These are phyloP conservation scores for Trichosporon coremiiforme DNA, from an alignment of 1,284 basidiomycete species.

Conservation along the genomic window DNA sequence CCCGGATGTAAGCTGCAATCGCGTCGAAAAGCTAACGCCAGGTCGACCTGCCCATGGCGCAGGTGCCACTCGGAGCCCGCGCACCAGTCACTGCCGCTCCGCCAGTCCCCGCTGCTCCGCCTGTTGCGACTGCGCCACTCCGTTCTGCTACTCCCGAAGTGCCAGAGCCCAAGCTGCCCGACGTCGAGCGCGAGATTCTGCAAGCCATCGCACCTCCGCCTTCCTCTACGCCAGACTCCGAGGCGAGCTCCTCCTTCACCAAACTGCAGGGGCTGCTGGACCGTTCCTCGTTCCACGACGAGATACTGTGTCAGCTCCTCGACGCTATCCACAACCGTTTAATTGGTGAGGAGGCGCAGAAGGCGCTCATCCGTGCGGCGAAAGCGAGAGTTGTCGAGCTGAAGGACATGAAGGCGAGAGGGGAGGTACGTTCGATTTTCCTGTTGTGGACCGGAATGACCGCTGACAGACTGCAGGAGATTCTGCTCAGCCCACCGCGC, in stretches of 20 bases:
- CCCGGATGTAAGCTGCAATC: neutral
- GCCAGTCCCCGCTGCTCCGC: neutral
- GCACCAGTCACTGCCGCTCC: neutral
- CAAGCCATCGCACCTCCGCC: neutral
- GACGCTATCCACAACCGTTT: constrained; percentile 50
- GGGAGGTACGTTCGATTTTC: constrained; percentile 28
- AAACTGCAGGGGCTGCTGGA: constrained; percentile 47
- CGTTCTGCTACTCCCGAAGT: neutral
- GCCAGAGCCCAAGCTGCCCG: neutral
- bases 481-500: neutral
- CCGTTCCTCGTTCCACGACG: constrained; percentile 53
- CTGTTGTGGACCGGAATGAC: too few species aligned
- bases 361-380: constrained; percentile 51
- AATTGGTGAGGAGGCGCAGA: constrained; percentile 53
- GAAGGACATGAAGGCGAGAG: constrained; percentile 39
- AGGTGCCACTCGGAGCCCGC: neutral
- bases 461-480: neutral
- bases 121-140: neutral
- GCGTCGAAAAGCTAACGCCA: neutral
- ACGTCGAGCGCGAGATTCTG: neutral
- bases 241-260: constrained; percentile 43
- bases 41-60: neutral
- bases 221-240: neutral
- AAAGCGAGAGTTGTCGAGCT: constrained; percentile 52
- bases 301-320: constrained; percentile 54